Base-by-base conservation (phyloP, 1,284 basidiomycete species). In the Coniophora puteana region DNA sequence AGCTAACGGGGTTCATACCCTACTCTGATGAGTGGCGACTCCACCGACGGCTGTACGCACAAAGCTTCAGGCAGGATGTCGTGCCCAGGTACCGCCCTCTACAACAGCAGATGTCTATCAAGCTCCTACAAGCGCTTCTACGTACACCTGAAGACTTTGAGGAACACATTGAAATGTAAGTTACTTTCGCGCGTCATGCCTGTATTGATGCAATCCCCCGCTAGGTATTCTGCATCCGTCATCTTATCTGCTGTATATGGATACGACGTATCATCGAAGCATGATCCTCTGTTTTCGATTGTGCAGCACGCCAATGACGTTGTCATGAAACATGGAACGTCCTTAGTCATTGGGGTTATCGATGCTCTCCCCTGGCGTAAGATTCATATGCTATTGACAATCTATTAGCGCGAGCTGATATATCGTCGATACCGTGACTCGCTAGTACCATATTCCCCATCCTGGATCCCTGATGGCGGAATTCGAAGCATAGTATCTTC, bases 401-500 rank as follows among this genome's bases (percentile, higher is more conserved):
- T n/a, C n/a, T n/a, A n/a, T n/a, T n/a, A n/a, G n/a, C n/a, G 35
- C 27, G n/a, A n/a, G n/a, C n/a, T n/a, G n/a, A n/a, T n/a, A n/a
- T n/a, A n/a, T n/a, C n/a, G n/a, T n/a, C 3, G 27, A 4, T 11
- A 23, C 42, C 34, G 29, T 28, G n/a, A n/a, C n/a, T n/a, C n/a
- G n/a, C n/a, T n/a, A 59, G 61, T 58, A 38, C 38, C 40, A 25
- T 45, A 52, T 18, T 44, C 62, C 24, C 57, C 57, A 11, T 20
- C 49, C n/a, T 59, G 57, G 57, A 58, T 62, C 25, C 58, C 61
- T 11, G n/a, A n/a, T n/a, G n/a, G n/a, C n/a, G n/a, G n/a, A n/a
- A 7, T 62, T 59, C 43, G 61, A 57, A 38, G 55, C 43, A n/a
- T n/a, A n/a, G n/a, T n/a, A n/a, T n/a, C n/a, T n/a, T n/a, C n/a